phyloP scores from a whole-genome alignment of 352 stramenopile species.

The Ophiocytium majus region DNA sequence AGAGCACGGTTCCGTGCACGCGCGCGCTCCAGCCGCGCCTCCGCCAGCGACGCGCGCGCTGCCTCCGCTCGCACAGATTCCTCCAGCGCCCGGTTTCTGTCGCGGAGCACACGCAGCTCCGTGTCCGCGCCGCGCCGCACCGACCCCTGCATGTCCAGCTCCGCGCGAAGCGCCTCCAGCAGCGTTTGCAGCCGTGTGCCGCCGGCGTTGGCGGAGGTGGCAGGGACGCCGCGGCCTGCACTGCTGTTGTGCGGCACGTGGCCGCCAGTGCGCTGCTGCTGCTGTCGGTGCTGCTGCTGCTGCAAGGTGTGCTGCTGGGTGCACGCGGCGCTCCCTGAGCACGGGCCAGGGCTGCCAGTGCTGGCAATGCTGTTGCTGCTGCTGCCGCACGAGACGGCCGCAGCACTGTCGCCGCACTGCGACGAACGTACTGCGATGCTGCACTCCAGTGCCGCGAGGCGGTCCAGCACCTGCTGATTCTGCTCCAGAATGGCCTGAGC shows the following conservation, averaged over 20 bases:
- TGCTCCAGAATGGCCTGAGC: neutral
- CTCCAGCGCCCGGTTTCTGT: constrained; percentile 21
- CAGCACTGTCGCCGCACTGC: no score
- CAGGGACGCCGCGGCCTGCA: no score
- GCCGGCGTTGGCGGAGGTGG: neutral
- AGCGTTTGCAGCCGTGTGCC: neutral
- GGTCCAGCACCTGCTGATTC: neutral
- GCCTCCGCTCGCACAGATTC: neutral
- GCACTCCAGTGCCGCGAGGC: neutral
- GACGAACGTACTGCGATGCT: no score
- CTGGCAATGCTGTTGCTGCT: neutral
- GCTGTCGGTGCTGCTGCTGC: neutral
- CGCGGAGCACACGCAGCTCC: constrained; percentile 17
- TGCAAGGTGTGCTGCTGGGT: neutral
- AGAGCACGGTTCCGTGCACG: constrained; percentile 2
- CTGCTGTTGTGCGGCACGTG: neutral
- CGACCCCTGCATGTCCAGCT: neutral
- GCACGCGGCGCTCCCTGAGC: neutral
- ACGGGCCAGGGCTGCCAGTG: neutral
- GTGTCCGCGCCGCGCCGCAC: neutral
- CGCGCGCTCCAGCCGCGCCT: neutral
- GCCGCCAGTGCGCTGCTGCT: neutral
- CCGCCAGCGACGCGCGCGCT: neutral
- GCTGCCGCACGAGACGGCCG: neutral
- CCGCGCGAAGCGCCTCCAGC: constrained; percentile 5